Base-by-base conservation (phyloP, 2,329 filamentous ascomycete species). In the Colletotrichum lentis region DNA sequence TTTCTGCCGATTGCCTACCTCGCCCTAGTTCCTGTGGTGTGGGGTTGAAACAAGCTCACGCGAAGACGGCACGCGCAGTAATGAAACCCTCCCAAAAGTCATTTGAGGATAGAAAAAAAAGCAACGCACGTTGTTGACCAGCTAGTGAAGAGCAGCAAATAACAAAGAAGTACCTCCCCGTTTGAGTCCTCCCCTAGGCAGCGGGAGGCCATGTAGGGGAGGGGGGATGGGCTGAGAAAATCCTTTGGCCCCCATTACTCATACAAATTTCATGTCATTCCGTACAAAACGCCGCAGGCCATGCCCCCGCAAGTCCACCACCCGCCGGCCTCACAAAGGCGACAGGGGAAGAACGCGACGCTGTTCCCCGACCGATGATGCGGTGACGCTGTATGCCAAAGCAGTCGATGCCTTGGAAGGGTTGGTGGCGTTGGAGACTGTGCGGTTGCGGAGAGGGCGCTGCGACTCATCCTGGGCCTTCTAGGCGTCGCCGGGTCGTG, bases 401-500 rank as follows among this genome's bases (percentile, higher is more conserved):
- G 52, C 37, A 16, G 43, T 47, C 41, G 62, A 49, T 49, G 55
- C 22, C 31, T 24, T 35, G 10, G 55, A 67, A 31, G 67, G 52
- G 20, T 37, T 35, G 31, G 64, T 67, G 12, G 52, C 47, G 39
- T 52, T 35, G 24, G 67, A 69, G 43, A 37, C 57, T 20, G 64
- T 62, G 37, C 67, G 50, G 43, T 54, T 53, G 41, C 56, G 60
- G 10, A 66, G 66, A 47, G 56, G 62, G 44, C 67, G 57, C 47
- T 59, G 68, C 57, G 58, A 74, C 67, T 71, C 73, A 59, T 73
- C 71, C 70, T 72, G 74, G 74, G 73, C 76, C 69, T 70, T 75
- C 78, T 81, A 82, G 69, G 80, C 76, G 64, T 81, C 80, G 72
- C 78, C 78, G 68, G 79, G 78, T 73, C 81, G 83, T 69, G 83